Evolutionary conservation across 257 asterid genomes (phyloP).

Genomic region (Fraxinus quadrangulata): DNA sequence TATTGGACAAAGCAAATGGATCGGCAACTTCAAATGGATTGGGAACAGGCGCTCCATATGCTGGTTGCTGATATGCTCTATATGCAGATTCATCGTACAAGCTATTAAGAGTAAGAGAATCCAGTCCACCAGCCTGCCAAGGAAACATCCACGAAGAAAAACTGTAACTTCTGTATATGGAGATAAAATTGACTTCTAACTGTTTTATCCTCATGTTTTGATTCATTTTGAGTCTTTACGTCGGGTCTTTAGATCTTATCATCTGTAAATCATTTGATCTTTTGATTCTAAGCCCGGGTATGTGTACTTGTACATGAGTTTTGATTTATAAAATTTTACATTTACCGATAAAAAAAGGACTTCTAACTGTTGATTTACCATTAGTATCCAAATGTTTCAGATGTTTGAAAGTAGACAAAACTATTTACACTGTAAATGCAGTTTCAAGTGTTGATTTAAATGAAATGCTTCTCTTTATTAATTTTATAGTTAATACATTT

Average conservation of each 20-base stretch:
- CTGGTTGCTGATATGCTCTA: constrained; percentile 89
- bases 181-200: neutral
- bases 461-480: neutral
- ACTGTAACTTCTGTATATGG: neutral
- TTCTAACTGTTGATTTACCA: neutral
- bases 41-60: constrained; percentile 77
- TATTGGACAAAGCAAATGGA: constrained; percentile 64
- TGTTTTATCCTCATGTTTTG: no score
- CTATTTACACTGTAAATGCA: neutral
- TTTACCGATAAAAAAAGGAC: neutral
- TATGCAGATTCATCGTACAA: constrained; percentile 89
- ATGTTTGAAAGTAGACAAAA: neutral
- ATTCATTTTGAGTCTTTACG: no score
- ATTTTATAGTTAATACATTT: no score
- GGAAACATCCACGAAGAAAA: constrained; percentile 8
- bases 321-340: no score
- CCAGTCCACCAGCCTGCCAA: constrained; percentile 94
- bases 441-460: neutral
- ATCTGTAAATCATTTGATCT: no score
- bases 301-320: no score
- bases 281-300: no score
- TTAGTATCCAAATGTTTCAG: neutral
- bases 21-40: constrained; percentile 86
- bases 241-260: no score
- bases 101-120: constrained; percentile 76